These are phyloP conservation scores for Exophiala phaeomuriformis DNA, from an alignment of 2,329 filamentous ascomycete species.

Conservation along the genomic window DNA sequence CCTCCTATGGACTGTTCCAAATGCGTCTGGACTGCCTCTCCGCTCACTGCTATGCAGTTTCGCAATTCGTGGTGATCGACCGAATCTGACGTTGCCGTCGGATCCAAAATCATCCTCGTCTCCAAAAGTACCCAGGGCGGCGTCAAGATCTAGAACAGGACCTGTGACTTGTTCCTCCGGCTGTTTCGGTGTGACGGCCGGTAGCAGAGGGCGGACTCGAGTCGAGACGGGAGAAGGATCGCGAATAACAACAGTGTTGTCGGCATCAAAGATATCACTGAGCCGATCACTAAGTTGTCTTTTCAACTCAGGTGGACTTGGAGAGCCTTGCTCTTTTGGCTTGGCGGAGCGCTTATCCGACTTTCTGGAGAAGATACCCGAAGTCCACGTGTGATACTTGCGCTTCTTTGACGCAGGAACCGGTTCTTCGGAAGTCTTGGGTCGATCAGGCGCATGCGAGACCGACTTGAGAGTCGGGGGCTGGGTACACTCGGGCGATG, in stretches of 20 bases:
- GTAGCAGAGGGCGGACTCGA: constrained; percentile 9
- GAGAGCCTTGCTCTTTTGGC: constrained; percentile 35
- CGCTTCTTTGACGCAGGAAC: constrained; percentile 53
- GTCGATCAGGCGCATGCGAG: constrained; percentile 19
- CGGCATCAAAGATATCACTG: constrained; percentile 44
- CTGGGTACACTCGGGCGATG: neutral
- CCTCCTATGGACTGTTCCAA: constrained; percentile 36
- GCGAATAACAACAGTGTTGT: constrained; percentile 43
- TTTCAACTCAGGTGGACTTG: constrained; percentile 39
- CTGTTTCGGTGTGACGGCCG: constrained; percentile 1
- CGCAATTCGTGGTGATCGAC: constrained; percentile 34
- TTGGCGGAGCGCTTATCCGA: constrained; percentile 41
- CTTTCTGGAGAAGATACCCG: constrained; percentile 46
- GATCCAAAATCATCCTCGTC: constrained; percentile 47
- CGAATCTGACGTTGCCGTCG: constrained; percentile 21
- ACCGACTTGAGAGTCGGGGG: constrained; percentile 1
- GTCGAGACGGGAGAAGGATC: constrained; percentile 31
- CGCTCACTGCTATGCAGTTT: constrained; percentile 47
- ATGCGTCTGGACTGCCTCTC: constrained; percentile 33
- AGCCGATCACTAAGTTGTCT: constrained; percentile 36
- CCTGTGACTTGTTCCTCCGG: constrained; percentile 59
- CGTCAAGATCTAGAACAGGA: constrained; percentile 88
- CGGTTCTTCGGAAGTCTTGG: constrained; percentile 31
- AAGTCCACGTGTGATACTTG: constrained; percentile 62
- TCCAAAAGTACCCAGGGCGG: constrained; percentile 85